Base-by-base conservation (phyloP, 2,329 filamentous ascomycete species). In the Endothia cerciana region DNA sequence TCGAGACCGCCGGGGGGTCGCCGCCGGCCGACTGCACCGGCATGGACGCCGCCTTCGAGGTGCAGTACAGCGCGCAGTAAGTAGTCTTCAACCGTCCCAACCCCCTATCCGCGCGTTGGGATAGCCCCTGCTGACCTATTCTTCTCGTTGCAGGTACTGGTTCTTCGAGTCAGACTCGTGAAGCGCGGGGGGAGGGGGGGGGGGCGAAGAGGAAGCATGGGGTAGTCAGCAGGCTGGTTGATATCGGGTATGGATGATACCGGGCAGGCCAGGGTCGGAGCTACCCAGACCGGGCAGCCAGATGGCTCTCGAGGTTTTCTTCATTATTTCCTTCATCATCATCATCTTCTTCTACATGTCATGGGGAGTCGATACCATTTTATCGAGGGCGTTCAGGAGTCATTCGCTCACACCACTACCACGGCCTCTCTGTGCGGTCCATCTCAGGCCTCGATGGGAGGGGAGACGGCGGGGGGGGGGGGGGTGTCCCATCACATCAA, bases 31-130 rank as follows among this genome's bases (percentile, higher is more conserved):
- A 88, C 0, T 98, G 94, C 75, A 76, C 85, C 41, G 91, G 87
- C 13, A 83, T 87, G 82, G 76, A 82, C 0, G 81, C 83, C 13
- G 74, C 78, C 0, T 94, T 97, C 71, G 81, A 89, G 68, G 87
- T 97, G 17, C 83, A 94, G 73, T 97, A 98, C 78, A 84, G 91
- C 40, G 89, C 94, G 51, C 87, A 94, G 84, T 97, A 92, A 85
- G 89, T 90, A 28, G n/a, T n/a, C n/a, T n/a, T n/a, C n/a, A n/a
- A n/a, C n/a, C n/a, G n/a, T 28, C n/a, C 40, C 28, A 45, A 10
- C 47, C 22, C 38, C 45, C 60, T 60, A 30, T 56, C 28, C 10
- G 11, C 49, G 58, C 4, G 10, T 19, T 19, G 41, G 30, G 33
- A 19, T 7, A 51, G 22, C 13, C n/a, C n/a, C n/a, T 25, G 19